A percentile compares a stretch with the other conserved stretches of the same genome.
These are phyloP conservation scores for Trypanosoma congolense DNA, from an alignment of 208 protist genomes.

Conservation along the genomic window DNA sequence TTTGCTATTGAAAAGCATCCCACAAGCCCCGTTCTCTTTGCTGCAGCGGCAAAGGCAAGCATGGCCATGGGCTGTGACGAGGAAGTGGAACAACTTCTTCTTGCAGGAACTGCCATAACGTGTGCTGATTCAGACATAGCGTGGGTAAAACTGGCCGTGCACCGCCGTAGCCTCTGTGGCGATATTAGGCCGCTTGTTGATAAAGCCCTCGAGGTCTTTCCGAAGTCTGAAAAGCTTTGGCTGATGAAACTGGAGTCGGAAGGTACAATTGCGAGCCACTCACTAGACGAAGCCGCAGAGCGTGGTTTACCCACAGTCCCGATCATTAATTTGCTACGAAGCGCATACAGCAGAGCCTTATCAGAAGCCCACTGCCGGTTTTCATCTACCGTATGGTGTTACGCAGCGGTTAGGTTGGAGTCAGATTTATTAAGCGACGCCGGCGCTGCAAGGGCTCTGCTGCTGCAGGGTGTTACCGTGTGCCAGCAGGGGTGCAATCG, in stretches of 20 bases:
- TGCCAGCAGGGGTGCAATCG: slow-evolving; percentile 7
- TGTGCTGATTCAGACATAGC: slow-evolving; percentile 30
- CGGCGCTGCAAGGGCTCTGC: slow-evolving; percentile 21
- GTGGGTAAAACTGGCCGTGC: slow-evolving; percentile 57
- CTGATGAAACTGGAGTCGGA: slow-evolving; percentile 57
- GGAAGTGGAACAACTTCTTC: slow-evolving; percentile 36
- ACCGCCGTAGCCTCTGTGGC: slow-evolving; percentile 36
- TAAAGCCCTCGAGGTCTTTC: slow-evolving; percentile 28
- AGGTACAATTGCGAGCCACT: slow-evolving; percentile 10
- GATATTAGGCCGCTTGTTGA: slow-evolving; percentile 26
- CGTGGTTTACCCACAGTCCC: slow-evolving; percentile 7
- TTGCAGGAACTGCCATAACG: slow-evolving; percentile 21
- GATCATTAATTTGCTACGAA: slow-evolving; percentile 31
- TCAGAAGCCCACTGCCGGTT: slow-evolving; percentile 36
- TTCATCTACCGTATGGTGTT: slow-evolving; percentile 55
- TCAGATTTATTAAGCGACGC: slow-evolving; percentile 25
- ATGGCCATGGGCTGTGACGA: slow-evolving; percentile 27
- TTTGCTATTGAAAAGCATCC: slow-evolving; percentile 11
- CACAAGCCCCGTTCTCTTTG: slow-evolving; percentile 11
- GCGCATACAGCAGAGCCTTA: slow-evolving; percentile 38
- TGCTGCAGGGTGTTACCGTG: slow-evolving; percentile 18
- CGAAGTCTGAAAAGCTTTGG: slow-evolving; percentile 54
- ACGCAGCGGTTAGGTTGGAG: slow-evolving; percentile 55
- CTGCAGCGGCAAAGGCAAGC: slow-evolving; percentile 38
- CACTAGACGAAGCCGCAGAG: slow-evolving; percentile 10